Conservation (phyloP, 2,329 filamentous ascomycete genomes). For the Phyllosticta paracitricarpa region DNA sequence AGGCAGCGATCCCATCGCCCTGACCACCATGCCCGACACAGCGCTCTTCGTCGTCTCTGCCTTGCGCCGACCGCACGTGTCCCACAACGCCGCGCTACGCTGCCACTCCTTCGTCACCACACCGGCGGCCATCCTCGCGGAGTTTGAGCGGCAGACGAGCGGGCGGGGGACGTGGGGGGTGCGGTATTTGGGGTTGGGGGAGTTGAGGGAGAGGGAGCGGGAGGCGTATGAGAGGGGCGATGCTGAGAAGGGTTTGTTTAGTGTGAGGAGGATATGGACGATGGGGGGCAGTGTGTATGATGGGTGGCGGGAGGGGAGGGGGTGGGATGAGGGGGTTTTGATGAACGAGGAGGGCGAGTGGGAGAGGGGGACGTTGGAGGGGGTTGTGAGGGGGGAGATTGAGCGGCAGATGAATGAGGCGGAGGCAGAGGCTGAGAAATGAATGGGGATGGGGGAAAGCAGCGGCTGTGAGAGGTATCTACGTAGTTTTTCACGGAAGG, state of each 20-base stretch:
- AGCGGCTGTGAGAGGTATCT: not conserved
- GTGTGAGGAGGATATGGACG: constrained; percentile 61
- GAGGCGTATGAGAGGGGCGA: constrained; percentile 37
- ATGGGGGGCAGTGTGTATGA: constrained; percentile 63
- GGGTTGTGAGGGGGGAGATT: not conserved
- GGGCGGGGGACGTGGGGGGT: constrained; percentile 44
- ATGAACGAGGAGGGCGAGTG: not conserved
- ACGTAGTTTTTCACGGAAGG: not conserved
- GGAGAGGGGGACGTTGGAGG: not conserved
- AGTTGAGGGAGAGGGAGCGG: constrained; percentile 47
- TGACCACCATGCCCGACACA: not conserved
- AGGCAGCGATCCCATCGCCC: not conserved
- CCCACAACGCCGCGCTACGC: constrained; percentile 49
- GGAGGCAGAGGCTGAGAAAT: not conserved
- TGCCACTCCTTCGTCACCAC: constrained; percentile 64
- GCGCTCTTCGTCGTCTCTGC: constrained; percentile 47
- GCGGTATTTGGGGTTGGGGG: constrained; percentile 42
- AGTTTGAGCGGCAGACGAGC: constrained; percentile 55
- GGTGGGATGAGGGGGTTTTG: constrained; percentile 49
- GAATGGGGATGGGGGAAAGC: not conserved
- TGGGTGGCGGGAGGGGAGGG: constrained; percentile 21
- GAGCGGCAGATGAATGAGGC: not conserved
- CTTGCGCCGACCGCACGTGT: constrained; percentile 45
- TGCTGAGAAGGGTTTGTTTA: constrained; percentile 41
- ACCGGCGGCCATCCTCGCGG: constrained; percentile 51